Percentiles rank a stretch among this genome's conserved stretches.
Evolutionary conservation across 768 basidiomycete species (phyloP).

Genomic region (Pulveroboletus sp.): DNA sequence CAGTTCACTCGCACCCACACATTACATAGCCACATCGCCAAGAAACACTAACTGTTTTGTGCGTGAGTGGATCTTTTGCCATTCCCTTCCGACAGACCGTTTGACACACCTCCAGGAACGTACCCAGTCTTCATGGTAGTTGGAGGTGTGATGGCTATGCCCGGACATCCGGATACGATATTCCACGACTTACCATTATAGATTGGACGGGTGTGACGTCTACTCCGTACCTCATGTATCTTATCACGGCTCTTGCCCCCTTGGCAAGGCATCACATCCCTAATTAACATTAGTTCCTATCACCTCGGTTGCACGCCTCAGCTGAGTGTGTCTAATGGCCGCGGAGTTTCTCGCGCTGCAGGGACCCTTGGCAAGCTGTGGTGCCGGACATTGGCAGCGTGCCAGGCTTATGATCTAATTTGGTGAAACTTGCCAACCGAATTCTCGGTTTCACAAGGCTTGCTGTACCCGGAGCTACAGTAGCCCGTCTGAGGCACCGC

Average conservation of each 20-base stretch:
- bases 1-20: conserved; percentile 27
- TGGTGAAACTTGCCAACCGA: no score
- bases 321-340: not conserved
- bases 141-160: not conserved
- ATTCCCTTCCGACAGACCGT: not conserved
- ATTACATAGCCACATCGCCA: conserved; percentile 8
- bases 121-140: not conserved
- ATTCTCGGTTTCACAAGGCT: not conserved
- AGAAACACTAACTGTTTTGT: conserved; percentile 4
- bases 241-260: not conserved
- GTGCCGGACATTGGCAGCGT: not conserved
- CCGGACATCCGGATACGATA: no score
- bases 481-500: no score
- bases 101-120: not conserved
- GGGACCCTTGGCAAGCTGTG: conserved; percentile 24
- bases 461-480: conserved; percentile 9
- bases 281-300: conserved; percentile 2
- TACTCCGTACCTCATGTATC: conserved; percentile 9
- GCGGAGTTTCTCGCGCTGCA: not conserved
- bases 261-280: not conserved
- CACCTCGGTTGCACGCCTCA: not conserved
- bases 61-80: not conserved
- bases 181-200: not conserved
- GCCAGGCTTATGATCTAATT: not conserved
- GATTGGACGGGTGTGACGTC: no score